Evolutionary conservation across 1,284 basidiomycete genomes (phyloP).

Genomic region (Sporisorium graminicola): DNA sequence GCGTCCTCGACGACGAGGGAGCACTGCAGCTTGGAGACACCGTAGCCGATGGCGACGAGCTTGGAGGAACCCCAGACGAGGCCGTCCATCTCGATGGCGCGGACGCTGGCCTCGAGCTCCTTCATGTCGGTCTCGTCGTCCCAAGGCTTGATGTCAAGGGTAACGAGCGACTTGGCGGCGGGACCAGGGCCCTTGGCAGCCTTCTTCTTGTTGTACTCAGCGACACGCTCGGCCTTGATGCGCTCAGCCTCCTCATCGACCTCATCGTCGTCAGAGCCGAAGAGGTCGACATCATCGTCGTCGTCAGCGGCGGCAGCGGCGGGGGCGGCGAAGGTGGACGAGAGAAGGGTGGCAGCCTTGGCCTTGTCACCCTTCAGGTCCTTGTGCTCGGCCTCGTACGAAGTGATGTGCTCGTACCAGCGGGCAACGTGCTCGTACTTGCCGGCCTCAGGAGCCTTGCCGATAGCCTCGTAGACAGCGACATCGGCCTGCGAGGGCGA

Average conservation of each 20-base stretch:
- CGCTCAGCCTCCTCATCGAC: constrained; percentile 92
- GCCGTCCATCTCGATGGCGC: constrained; percentile 89
- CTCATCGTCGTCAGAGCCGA: constrained; percentile 91
- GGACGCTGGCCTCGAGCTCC: constrained; percentile 84
- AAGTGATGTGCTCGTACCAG: constrained; percentile 80
- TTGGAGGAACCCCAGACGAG: constrained; percentile 90
- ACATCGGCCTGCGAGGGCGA: constrained; percentile 97
- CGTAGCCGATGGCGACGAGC: constrained; percentile 92
- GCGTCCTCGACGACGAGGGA: constrained; percentile 96
- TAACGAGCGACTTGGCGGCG: constrained; percentile 83
- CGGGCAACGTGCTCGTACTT: constrained; percentile 83
- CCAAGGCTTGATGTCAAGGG: constrained; percentile 96
- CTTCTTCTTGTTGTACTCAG: constrained; percentile 93
- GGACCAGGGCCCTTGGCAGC: constrained; percentile 81
- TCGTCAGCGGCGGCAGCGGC: constrained; percentile 78
- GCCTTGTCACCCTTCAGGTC: constrained; percentile 66
- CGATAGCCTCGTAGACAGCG: constrained; percentile 83
- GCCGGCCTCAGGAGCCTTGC: constrained; percentile 75
- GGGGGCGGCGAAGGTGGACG: constrained; percentile 29
- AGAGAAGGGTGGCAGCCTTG: constrained; percentile 62
- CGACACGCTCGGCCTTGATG: constrained; percentile 94
- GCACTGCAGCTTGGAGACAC: constrained; percentile 92
- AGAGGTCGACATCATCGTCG: constrained; percentile 92
- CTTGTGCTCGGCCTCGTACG: constrained; percentile 65
- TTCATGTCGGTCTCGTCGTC: constrained; percentile 99